Conservation (phyloP, 305 asterid species). For the Nicotiana rustica region DNA sequence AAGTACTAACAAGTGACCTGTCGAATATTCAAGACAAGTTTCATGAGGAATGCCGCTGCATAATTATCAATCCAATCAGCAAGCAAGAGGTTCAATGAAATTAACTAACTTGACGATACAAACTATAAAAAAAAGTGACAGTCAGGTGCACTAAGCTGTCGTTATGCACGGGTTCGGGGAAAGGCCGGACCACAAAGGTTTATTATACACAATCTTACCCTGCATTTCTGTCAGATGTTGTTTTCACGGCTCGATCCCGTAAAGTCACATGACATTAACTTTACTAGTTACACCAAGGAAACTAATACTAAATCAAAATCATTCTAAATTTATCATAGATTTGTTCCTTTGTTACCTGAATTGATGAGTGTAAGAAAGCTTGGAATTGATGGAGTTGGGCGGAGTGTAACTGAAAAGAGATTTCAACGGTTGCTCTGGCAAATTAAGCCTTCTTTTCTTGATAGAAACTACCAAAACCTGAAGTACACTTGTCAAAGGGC, state of each 20-base stretch:
- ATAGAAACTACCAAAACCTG: constrained; percentile 60
- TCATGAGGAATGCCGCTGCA: neutral
- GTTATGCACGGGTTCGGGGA: too few species aligned
- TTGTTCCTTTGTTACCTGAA: constrained; percentile 56
- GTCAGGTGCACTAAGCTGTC: too few species aligned
- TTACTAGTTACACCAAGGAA: neutral
- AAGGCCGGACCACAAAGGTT: too few species aligned
- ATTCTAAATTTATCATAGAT: neutral
- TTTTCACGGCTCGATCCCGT: too few species aligned
- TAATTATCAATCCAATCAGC: neutral
- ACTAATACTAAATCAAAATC: neutral
- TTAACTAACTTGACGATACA: neutral
- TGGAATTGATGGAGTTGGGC: constrained; percentile 64
- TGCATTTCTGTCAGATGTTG: too few species aligned
- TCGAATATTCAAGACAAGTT: constrained; percentile 3
- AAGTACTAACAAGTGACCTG: neutral
- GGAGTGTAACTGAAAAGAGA: constrained; percentile 55
- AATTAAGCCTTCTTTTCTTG: constrained; percentile 62
- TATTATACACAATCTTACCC: too few species aligned
- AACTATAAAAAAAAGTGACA: too few species aligned
- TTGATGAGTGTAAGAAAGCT: constrained; percentile 63
- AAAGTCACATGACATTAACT: too few species aligned
- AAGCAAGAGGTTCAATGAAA: neutral
- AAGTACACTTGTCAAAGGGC: constrained; percentile 63
- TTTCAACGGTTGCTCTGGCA: constrained; percentile 58